These are phyloP conservation scores for Mikania micrantha DNA, from an alignment of 129 eudicot genomes.

Conservation along the genomic window DNA sequence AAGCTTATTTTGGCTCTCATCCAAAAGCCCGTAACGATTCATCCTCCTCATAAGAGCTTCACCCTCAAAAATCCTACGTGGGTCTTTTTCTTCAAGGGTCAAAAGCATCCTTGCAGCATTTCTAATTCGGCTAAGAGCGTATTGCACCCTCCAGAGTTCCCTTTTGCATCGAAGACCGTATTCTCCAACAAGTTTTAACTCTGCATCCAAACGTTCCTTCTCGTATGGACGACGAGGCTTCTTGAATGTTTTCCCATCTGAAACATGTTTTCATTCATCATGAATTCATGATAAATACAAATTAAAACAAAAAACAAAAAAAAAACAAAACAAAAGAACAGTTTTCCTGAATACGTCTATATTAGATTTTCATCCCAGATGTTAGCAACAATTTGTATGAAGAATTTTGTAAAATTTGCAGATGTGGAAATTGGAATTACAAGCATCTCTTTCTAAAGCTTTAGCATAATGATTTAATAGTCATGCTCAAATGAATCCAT, in stretches of 20 bases:
- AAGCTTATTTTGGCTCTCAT: constrained; percentile 73
- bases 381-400: too few relatives aligned
- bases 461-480: not conserved
- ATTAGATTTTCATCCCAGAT: too few relatives aligned
- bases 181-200: constrained; percentile 70
- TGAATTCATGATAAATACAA: too few relatives aligned
- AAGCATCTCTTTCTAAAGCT: not conserved
- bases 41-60: constrained; percentile 82
- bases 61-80: constrained; percentile 80
- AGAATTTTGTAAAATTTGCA: too few relatives aligned
- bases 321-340: too few relatives aligned
- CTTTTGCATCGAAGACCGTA: constrained; percentile 74
- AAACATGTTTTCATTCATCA: not conserved
- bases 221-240: constrained; percentile 79
- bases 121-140: constrained; percentile 66
- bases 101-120: constrained; percentile 71
- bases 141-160: constrained; percentile 85
- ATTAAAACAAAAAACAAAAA: too few relatives aligned
- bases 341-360: too few relatives aligned
- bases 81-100: constrained; percentile 80
- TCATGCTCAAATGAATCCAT: too few relatives aligned
- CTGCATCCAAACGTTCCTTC: constrained; percentile 82
- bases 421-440: too few relatives aligned
- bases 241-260: constrained; percentile 82
- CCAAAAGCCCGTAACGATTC: constrained; percentile 64